Evolutionary conservation across 2,329 filamentous ascomycete genomes (phyloP).

Genomic region (Biscogniauxia marginata): DNA sequence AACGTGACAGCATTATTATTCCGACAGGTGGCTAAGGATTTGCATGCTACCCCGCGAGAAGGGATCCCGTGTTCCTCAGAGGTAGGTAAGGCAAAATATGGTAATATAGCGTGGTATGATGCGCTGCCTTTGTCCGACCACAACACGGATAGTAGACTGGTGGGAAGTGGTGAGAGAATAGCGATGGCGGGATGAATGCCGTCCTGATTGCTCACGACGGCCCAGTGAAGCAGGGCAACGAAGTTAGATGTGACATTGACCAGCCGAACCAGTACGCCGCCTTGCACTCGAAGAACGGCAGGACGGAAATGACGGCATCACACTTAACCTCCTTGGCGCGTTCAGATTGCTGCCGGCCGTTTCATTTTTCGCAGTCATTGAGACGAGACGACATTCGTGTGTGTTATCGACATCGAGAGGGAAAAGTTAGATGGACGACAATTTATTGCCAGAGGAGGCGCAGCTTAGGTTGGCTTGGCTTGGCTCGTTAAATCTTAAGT

Average conservation of each 20-base stretch:
- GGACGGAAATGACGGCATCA: neutral
- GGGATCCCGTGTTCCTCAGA: slow-evolving; percentile 5
- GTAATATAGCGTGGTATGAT: slow-evolving; percentile 1
- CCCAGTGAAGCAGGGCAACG: neutral
- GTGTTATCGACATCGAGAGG: neutral
- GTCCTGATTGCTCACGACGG: no score
- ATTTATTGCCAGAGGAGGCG: neutral
- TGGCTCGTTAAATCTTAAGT: neutral
- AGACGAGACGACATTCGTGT: neutral
- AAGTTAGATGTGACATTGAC: neutral
- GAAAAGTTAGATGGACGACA: neutral
- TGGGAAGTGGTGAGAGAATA: no score
- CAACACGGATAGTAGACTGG: neutral
- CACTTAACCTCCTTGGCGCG: neutral
- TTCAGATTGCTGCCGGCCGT: neutral
- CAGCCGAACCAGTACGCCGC: neutral
- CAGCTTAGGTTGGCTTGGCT: neutral
- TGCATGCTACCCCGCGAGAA: slow-evolving; percentile 4
- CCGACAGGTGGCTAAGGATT: slow-evolving; percentile 1
- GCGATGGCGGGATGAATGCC: neutral
- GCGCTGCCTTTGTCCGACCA: slow-evolving; percentile 10
- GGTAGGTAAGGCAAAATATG: neutral
- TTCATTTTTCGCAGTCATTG: neutral
- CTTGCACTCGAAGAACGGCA: neutral
- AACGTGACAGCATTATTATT: neutral